These are phyloP conservation scores for Viridothelium virens DNA, from an alignment of 495 filamentous ascomycete genomes.

Conservation along the genomic window DNA sequence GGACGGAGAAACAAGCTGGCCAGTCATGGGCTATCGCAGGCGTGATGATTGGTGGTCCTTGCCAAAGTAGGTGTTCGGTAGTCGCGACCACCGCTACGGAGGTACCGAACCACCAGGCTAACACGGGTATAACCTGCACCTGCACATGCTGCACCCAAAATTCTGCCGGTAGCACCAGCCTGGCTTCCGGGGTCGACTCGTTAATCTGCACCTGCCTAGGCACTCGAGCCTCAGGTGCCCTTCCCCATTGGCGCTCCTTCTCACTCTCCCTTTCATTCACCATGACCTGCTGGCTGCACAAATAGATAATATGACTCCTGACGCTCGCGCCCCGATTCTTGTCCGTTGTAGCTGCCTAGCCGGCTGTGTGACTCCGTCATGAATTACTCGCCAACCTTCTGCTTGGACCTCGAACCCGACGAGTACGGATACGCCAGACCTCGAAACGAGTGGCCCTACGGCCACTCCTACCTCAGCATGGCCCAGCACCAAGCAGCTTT, in stretches of 20 bases:
- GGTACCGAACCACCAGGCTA: not conserved
- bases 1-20: not conserved
- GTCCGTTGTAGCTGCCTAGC: slow-evolving; percentile 5
- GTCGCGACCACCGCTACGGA: not conserved
- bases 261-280: not conserved
- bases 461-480: slow-evolving; percentile 2
- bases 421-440: not conserved
- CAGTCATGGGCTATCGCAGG: not conserved
- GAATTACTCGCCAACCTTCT: slow-evolving; percentile 6
- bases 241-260: not conserved
- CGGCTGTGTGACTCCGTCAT: not conserved
- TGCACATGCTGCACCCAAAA: not conserved
- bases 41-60: no score
- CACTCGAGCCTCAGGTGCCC: no score
- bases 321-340: not conserved
- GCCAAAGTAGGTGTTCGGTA: not conserved
- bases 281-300: not conserved
- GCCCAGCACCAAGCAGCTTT: slow-evolving; percentile 8
- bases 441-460: slow-evolving; percentile 4
- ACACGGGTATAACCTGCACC: not conserved
- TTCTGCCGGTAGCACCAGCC: slow-evolving; percentile 3
- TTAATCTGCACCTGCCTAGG: not conserved
- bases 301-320: slow-evolving; percentile 9
- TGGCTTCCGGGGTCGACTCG: not conserved
- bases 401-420: slow-evolving; percentile 5